Evolutionary conservation across 345 rosid genomes (phyloP).

Genomic region (Durio zibethinus): DNA sequence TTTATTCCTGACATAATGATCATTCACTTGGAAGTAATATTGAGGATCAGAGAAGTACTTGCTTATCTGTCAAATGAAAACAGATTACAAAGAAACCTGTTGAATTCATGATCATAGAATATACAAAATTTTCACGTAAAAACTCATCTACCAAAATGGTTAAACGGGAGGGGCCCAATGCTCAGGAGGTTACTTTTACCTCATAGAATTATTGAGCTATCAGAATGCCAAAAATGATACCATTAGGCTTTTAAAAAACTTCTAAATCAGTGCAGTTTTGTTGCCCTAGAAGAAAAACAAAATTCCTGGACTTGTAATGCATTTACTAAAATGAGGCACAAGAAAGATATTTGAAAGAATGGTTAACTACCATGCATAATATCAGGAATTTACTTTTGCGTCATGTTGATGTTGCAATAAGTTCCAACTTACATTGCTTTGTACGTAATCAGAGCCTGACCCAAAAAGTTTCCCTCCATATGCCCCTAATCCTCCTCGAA

Average conservation of each 20-base stretch:
- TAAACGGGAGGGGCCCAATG: not conserved
- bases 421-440: conserved; percentile 50
- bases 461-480: conserved; percentile 50
- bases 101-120: not conserved
- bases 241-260: not conserved
- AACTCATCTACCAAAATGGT: not conserved
- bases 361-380: not conserved
- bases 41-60: conserved; percentile 58
- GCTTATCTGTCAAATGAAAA: conserved; percentile 40
- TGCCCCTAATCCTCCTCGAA: conserved; percentile 49
- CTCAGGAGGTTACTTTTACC: not conserved
- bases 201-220: not conserved
- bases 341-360: not conserved
- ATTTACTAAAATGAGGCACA: not conserved
- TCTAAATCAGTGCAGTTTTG: not conserved
- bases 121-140: not conserved
- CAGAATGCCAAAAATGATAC: not conserved
- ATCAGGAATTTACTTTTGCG: not conserved
- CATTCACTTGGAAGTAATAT: conserved; percentile 62
- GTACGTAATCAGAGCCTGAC: conserved; percentile 55
- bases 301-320: not conserved
- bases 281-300: not conserved
- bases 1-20: conserved; percentile 50
- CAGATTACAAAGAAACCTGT: not conserved
- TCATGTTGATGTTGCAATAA: not conserved